phyloP scores from a whole-genome alignment of 192 early-diverging fungal species.

The Coemansia sp. region DNA sequence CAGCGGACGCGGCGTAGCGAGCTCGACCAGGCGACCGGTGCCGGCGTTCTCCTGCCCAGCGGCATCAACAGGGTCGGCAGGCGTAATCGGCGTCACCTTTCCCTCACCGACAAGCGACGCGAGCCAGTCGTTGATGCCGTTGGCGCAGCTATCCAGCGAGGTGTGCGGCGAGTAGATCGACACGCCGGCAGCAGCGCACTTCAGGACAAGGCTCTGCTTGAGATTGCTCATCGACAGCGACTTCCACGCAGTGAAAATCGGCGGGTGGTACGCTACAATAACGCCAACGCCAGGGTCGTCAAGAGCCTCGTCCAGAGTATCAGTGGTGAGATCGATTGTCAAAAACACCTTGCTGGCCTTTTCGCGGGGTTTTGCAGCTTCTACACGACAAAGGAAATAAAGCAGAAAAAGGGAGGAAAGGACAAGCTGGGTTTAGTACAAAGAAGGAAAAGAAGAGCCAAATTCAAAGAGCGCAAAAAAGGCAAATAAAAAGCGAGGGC shows the following conservation, averaged over 20 bases:
- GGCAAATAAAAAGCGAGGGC: too few relatives aligned
- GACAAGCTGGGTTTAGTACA: neutral
- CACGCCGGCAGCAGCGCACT: conserved; percentile 80
- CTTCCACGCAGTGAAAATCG: conserved; percentile 85
- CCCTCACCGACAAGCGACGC: conserved; percentile 55
- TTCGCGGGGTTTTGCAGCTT: conserved; percentile 79
- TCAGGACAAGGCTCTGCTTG: conserved; percentile 80
- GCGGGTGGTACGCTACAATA: conserved; percentile 93
- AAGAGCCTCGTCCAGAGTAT: conserved; percentile 75
- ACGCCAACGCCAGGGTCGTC: conserved; percentile 76
- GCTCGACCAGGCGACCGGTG: conserved; percentile 30
- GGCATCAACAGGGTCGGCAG: conserved; percentile 23
- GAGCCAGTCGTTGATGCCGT: conserved; percentile 93
- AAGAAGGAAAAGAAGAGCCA: too few relatives aligned
- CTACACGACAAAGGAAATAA: conserved; percentile 31
- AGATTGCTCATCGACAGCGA: conserved; percentile 71
- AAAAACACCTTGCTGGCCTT: conserved; percentile 77
- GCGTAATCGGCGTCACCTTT: conserved; percentile 44
- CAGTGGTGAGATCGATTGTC: conserved; percentile 88
- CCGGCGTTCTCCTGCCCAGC: conserved; percentile 46
- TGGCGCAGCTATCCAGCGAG: conserved; percentile 75
- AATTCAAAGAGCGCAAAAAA: too few relatives aligned
- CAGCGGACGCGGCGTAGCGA: conserved; percentile 25
- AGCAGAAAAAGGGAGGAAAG: conserved; percentile 3
- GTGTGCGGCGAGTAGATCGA: conserved; percentile 93